A percentile compares a stretch with the other conserved stretches of the same genome.
phyloP scores from a whole-genome alignment of 2,329 filamentous ascomycete genomes.

The Calonectria multiphialidica region DNA sequence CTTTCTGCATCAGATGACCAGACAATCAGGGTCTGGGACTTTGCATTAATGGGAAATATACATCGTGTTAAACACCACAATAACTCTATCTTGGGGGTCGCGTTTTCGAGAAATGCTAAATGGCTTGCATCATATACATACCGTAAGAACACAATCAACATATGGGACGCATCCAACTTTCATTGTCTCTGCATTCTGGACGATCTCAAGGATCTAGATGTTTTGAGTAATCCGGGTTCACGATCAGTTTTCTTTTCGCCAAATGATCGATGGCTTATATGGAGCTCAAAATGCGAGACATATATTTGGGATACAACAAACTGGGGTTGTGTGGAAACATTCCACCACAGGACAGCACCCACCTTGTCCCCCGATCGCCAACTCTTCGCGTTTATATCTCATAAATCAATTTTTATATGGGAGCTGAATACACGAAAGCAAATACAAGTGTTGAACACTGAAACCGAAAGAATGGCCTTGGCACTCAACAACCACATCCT shows the following conservation, averaged over 20 bases:
- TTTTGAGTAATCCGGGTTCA: too few species aligned
- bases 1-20: not conserved
- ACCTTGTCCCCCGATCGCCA: not conserved
- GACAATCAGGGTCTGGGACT: not conserved
- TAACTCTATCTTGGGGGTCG: not conserved
- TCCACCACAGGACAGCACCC: not conserved
- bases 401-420: not conserved
- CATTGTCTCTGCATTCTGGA: not conserved
- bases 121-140: not conserved
- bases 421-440: not conserved
- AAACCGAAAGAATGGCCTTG: not conserved
- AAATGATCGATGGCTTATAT: not conserved
- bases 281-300: not conserved
- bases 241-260: not conserved
- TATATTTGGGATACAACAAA: not conserved
- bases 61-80: not conserved
- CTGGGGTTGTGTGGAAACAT: not conserved
- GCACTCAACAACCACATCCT: not conserved
- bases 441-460: not conserved
- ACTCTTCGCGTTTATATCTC: not conserved
- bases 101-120: not conserved
- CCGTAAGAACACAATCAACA: not conserved
- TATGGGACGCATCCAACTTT: not conserved
- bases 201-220: too few species aligned
- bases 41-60: not conserved